Base-by-base conservation (phyloP, 192 early-diverging fungal species). In the Coemansia sp. region DNA sequence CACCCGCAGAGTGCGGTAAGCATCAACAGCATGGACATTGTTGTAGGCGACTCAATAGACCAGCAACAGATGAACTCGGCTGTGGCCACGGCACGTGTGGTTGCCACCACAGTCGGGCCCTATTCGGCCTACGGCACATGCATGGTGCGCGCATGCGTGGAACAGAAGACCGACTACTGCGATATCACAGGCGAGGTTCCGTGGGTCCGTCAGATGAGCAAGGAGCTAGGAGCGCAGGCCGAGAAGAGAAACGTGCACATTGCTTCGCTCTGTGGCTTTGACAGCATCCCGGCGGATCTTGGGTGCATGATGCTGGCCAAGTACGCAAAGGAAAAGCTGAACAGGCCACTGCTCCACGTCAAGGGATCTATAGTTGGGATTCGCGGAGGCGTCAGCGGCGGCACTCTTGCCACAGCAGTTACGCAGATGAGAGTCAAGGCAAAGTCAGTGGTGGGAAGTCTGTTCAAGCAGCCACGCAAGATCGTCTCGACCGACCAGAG, bases 211-310 rank as follows among this genome's bases (percentile, higher is more conserved):
- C 62, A 85, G 10, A 87, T 94, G 65, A 87, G 91, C 60, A 67
- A 87, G 57, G 80, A 86, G 56, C 89, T 90, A 62, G 87, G 93
- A 56, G 85, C 89, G 4, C 40, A 82, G 54, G 96, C 96, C 1
- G 70, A 74, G 19, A 76, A 69, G 18, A 89, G 87, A 40, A 84
- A 86, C 39, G 86, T 89, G 8, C 80, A 89, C n/a, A 88, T 98
- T 58, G 89, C 94, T 4, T 89, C 93, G 19, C 65, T 85, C 41
- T 95, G 92, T 70, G 96, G 94, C 5, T 98, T 96, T 72, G 96
- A 98, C 71, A 93, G 92, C 26, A 87, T 98, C 3, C 95, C 95
- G 2, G 92, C 91, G 15, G 95, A 97, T 68, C 69, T 97, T 11
- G 92, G 93, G 19, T 84, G 89, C 21, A 86, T 90, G 49, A 87